phyloP scores from a whole-genome alignment of 805 yeast species.

The Saturnispora gosingensis region DNA sequence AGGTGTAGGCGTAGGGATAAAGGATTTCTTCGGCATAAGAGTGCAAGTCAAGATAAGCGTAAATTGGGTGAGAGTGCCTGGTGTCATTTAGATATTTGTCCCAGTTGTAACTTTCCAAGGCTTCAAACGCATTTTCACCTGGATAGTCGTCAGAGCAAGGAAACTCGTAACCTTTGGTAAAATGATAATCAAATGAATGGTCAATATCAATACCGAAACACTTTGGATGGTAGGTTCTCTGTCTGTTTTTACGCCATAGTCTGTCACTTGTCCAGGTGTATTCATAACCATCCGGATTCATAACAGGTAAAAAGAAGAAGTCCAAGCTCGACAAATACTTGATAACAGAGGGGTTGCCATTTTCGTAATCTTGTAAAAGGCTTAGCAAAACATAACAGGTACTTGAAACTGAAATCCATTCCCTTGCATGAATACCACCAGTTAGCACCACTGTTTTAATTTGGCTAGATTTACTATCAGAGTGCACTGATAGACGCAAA shows the following conservation, averaged over 20 bases:
- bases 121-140: conserved; percentile 66
- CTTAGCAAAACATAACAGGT: conserved; percentile 47
- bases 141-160: conserved; percentile 81
- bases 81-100: conserved; percentile 39
- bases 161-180: conserved; percentile 48
- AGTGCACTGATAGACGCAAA: conserved; percentile 49
- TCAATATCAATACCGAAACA: conserved; percentile 85
- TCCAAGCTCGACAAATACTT: conserved; percentile 50
- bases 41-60: conserved; percentile 76
- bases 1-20: conserved; percentile 76
- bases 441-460: conserved; percentile 63
- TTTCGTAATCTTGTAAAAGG: conserved; percentile 39
- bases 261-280: conserved; percentile 76
- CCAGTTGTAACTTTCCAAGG: conserved; percentile 47
- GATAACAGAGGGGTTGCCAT: conserved; percentile 31
- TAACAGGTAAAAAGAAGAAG: conserved; percentile 70
- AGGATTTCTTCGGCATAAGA: conserved; percentile 78
- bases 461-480: conserved; percentile 18
- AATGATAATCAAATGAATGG: conserved; percentile 71
- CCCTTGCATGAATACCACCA: conserved; percentile 85
- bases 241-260: conserved; percentile 85
- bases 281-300: conserved; percentile 87
- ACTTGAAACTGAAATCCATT: conserved; percentile 75
- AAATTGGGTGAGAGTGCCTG: conserved; percentile 46
- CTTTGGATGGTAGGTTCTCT: conserved; percentile 51